Evolutionary conservation across 2,329 filamentous ascomycete genomes (phyloP), one percentile per base, ranked within the genome.

Genomic region (Fusarium sp.): DNA sequence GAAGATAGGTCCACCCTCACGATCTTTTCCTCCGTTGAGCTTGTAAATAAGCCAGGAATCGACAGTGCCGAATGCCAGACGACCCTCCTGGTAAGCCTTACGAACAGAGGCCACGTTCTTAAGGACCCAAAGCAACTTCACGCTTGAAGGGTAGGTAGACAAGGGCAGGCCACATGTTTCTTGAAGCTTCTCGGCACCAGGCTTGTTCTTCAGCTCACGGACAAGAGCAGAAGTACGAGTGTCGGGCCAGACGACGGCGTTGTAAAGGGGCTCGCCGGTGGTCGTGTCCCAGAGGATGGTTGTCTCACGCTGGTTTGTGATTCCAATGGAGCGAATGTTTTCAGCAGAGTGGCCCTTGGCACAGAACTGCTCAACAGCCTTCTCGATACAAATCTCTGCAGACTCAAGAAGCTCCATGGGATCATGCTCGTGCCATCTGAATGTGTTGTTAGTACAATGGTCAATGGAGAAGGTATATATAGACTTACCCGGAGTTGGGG

Each of bases 291-390:
- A 97, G 26, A 94, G 90, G 2, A 97, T 84, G 3, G 91, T 93
- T 2, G 94, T 97, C 80, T 97, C 94, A 77, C 94, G 90, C 83
- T 97, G 94, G 81, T 94, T 97, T 62, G 94, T 97, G 77, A 97
- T 92, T 58, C 94, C 94, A 70, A 97, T 85, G 13, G 92, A 88
- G 77, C 88, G 91, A 76, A 97, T 93, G 72, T 91, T 87, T 54
- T 86, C 84, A 62, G 86, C 84, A 26, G 86, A 84, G 80, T 93
- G 87, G 63, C 94, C 93, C 58, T 89, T 82, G n/a, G 87, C 84
- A 50, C 88, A 80, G 80, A 97, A 97, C 42, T 90, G 83, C 75
- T 89, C 87, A 62, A 91, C 88, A 0, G 93, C 92, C 67, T 89
- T 88, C 71, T 94, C 91, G 71, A 97, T 94, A 80, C 94, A 97